Percentiles rank a stretch among this genome's conserved stretches.
Conservation (phyloP, 2,329 filamentous ascomycete species). For the Sarocladiaceae sp. region DNA sequence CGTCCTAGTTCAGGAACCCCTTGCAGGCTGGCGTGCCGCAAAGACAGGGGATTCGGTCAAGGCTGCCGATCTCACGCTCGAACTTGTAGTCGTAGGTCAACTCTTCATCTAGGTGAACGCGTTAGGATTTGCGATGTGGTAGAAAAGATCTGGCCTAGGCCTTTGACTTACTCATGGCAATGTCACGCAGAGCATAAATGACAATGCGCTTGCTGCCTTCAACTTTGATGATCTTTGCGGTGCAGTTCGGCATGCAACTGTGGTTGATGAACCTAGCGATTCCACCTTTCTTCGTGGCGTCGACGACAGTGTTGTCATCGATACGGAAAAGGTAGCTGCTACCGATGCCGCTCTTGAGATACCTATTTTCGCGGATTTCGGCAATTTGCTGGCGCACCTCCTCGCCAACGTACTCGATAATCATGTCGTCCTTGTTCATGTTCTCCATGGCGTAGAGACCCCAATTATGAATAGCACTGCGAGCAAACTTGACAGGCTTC, state of each 20-base stretch:
- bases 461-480: slow-evolving; percentile 98
- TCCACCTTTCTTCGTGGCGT: slow-evolving; percentile 96
- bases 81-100: slow-evolving; percentile 99
- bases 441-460: slow-evolving; percentile 96
- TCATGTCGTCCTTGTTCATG: slow-evolving; percentile 97
- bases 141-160: slow-evolving; percentile 9
- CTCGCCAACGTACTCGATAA: slow-evolving; percentile 98
- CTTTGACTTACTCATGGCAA: slow-evolving; percentile 73
- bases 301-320: slow-evolving; percentile 94
- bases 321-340: slow-evolving; percentile 98
- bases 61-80: slow-evolving; percentile 89
- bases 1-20: slow-evolving; percentile 83
- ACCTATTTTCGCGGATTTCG: slow-evolving; percentile 87
- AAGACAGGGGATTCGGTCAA: slow-evolving; percentile 93
- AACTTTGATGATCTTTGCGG: slow-evolving; percentile 98
- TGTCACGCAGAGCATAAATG: slow-evolving; percentile 95
- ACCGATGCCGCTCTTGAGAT: slow-evolving; percentile 93
- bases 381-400: slow-evolving; percentile 95
- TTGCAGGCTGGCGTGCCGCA: slow-evolving; percentile 96
- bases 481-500: slow-evolving; percentile 96
- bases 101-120: slow-evolving; percentile 77
- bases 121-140: slow-evolving; percentile 10
- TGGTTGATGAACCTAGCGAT: slow-evolving; percentile 99
- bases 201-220: slow-evolving; percentile 98
- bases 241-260: slow-evolving; percentile 96